Evolutionary conservation across 305 asterid species (phyloP).

Genomic region (Fraxinus platypoda): DNA sequence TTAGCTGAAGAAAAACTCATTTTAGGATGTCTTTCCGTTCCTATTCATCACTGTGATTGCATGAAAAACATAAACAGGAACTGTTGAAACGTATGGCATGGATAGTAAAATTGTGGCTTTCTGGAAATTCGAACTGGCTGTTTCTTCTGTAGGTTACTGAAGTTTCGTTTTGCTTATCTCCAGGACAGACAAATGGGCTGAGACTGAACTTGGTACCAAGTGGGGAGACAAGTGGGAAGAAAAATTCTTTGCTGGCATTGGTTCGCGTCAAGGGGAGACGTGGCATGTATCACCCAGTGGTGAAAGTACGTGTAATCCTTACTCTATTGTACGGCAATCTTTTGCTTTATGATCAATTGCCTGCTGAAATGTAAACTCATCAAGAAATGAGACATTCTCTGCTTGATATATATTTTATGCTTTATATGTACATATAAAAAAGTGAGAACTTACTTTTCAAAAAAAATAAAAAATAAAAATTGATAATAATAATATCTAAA

Average conservation of each 20-base stretch:
- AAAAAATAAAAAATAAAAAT: no score
- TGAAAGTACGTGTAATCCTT: constrained; percentile 52
- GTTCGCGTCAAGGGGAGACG: constrained; percentile 98
- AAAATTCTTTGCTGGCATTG: constrained; percentile 84
- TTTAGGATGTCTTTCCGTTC: not conserved
- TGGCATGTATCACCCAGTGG: constrained; percentile 83
- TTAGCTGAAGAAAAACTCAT: not conserved
- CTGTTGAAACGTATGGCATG: not conserved
- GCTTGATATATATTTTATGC: not conserved
- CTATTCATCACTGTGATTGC: not conserved
- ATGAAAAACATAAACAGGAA: not conserved
- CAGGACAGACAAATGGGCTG: constrained; percentile 99
- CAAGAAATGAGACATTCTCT: not conserved
- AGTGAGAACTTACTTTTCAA: not conserved
- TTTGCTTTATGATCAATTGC: constrained; percentile 2
- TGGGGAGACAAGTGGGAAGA: constrained; percentile 99
- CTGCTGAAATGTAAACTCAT: constrained; percentile 7
- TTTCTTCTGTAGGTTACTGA: not conserved
- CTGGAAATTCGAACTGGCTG: constrained; percentile 16
- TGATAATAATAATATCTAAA: not conserved
- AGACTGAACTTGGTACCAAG: constrained; percentile 93
- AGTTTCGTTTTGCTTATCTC: constrained; percentile 5
- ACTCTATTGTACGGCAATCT: not conserved
- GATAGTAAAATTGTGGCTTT: not conserved
- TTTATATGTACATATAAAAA: not conserved